Evolutionary conservation across 2,329 filamentous ascomycete genomes (phyloP).

Genomic region (Scedosporium apiospermum): DNA sequence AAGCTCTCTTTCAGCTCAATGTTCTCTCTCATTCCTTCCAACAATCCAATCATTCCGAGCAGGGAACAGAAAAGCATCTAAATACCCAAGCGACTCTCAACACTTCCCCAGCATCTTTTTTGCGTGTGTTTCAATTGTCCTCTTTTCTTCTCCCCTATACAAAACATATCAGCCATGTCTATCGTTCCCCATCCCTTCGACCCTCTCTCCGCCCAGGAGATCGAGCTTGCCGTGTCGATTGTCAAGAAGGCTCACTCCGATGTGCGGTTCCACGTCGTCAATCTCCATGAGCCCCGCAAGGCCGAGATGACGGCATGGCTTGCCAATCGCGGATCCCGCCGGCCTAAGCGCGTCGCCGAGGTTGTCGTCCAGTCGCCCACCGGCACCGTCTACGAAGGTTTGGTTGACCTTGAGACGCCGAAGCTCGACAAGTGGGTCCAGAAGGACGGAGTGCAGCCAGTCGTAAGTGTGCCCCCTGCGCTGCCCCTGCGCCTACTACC

Average conservation of each 20-base stretch:
- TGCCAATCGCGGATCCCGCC: constrained; percentile 47
- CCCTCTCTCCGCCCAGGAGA: constrained; percentile 63
- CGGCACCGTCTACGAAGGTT: constrained; percentile 73
- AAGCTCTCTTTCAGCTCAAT: no score
- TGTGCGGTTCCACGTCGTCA: constrained; percentile 79
- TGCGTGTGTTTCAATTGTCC: no score
- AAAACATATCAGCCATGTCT: no score
- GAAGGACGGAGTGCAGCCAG: constrained; percentile 68
- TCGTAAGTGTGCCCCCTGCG: constrained; percentile 38
- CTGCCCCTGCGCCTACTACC: no score
- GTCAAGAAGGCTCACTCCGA: constrained; percentile 61
- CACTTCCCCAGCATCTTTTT: no score
- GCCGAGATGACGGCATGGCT: constrained; percentile 75
- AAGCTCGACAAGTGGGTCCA: constrained; percentile 67
- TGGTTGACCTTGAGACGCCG: constrained; percentile 60
- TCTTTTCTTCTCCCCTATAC: no score
- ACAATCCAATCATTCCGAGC: no score
- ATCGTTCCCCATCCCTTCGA: constrained; percentile 50
- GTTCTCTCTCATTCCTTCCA: no score
- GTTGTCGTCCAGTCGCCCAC: constrained; percentile 71
- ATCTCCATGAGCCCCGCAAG: constrained; percentile 78
- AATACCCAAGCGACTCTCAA: no score
- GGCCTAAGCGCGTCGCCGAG: constrained; percentile 67
- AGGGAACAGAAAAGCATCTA: no score
- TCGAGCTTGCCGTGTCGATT: constrained; percentile 58